These are phyloP conservation scores for Ceratocystis albifundus DNA, from an alignment of 2,329 filamentous ascomycete species.

Conservation along the genomic window DNA sequence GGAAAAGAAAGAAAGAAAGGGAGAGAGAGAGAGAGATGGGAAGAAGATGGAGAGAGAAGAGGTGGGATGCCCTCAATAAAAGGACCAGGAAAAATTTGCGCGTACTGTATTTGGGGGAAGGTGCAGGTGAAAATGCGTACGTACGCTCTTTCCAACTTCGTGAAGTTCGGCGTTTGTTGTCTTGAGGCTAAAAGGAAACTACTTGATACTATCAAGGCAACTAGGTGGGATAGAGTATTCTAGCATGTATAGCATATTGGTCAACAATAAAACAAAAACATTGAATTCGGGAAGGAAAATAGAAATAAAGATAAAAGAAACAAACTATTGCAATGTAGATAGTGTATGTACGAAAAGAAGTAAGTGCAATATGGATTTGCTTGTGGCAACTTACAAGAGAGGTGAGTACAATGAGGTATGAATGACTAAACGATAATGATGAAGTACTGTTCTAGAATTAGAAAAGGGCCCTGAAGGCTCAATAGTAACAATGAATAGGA, in stretches of 20 bases:
- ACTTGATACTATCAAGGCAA: not conserved
- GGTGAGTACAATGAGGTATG: not conserved
- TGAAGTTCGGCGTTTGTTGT: conserved; percentile 5
- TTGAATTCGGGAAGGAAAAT: too few species aligned
- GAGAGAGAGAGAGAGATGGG: conserved; percentile 16
- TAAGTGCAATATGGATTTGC: not conserved
- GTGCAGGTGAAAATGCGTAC: conserved; percentile 1
- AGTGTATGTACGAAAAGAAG: not conserved
- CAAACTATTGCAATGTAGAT: not conserved
- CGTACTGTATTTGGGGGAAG: conserved; percentile 1
- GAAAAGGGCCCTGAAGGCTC: not conserved
- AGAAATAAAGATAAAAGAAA: too few species aligned
- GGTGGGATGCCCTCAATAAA: conserved; percentile 24
- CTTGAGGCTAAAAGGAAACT: not conserved
- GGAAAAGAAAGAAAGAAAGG: conserved; percentile 12
- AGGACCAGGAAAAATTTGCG: conserved; percentile 7
- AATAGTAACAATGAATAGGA: not conserved
- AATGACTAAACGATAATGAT: not conserved
- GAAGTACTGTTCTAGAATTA: not conserved
- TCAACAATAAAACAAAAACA: not conserved
- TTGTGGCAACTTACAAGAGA: conserved; percentile 1
- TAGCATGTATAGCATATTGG: not conserved
- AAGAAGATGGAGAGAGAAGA: conserved; percentile 27
- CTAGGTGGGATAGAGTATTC: not conserved
- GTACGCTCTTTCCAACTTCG: conserved; percentile 10